Evolutionary conservation across 257 asterid species (phyloP).

Genomic region (Penstemon davidsonii): DNA sequence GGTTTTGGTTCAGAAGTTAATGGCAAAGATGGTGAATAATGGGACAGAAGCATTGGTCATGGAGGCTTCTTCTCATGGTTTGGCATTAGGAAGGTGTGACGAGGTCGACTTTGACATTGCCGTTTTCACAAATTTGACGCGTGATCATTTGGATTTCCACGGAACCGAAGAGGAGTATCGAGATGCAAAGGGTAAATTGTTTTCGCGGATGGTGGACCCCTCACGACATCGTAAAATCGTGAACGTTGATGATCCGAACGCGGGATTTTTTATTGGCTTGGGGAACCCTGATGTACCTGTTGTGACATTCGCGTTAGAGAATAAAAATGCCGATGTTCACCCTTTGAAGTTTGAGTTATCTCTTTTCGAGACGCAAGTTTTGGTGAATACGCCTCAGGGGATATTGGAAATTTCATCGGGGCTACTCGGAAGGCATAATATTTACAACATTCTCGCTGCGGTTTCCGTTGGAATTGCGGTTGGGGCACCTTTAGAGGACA

Average conservation of each 20-base stretch:
- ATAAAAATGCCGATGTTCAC: conserved; percentile 81
- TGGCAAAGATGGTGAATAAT: conserved; percentile 89
- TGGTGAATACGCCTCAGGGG: conserved; percentile 89
- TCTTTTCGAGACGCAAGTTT: conserved; percentile 88
- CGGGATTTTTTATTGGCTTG: conserved; percentile 63
- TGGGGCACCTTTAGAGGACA: conserved; percentile 94
- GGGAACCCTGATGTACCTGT: conserved; percentile 83
- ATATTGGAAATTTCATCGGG: conserved; percentile 93
- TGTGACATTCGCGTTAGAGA: conserved; percentile 83
- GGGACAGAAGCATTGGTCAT: conserved; percentile 88
- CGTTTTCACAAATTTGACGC: conserved; percentile 68
- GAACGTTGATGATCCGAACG: conserved; percentile 81
- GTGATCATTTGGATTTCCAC: conserved; percentile 71
- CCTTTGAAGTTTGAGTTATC: conserved; percentile 79
- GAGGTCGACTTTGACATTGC: conserved; percentile 93
- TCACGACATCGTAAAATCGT: conserved; percentile 77
- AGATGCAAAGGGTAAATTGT: conserved; percentile 65
- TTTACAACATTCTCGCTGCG: conserved; percentile 87
- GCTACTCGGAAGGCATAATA: conserved; percentile 83
- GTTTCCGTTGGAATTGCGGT: conserved; percentile 92
- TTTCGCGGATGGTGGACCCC: conserved; percentile 81
- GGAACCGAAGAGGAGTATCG: conserved; percentile 72
- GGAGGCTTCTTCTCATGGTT: conserved; percentile 76
- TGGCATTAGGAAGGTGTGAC: conserved; percentile 66
- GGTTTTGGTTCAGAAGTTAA: conserved; percentile 77